A percentile compares a stretch with the other conserved stretches of the same genome.
Conservation (phyloP, 768 basidiomycete species). For the Leccinum variicolor region DNA sequence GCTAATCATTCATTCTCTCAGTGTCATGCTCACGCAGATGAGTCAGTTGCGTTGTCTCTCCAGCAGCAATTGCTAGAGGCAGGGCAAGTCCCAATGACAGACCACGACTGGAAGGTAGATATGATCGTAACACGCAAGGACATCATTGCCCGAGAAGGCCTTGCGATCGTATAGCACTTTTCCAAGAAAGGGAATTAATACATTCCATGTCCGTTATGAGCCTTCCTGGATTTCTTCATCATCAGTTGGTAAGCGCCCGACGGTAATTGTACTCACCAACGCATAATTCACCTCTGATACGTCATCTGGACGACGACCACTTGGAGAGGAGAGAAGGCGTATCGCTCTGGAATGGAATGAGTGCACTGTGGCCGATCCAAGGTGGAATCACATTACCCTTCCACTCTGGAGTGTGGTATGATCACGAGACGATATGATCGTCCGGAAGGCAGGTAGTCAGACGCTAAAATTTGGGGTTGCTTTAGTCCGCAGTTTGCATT, state of each 20-base stretch:
- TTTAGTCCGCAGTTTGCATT: constrained; percentile 4
- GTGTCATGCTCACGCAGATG: constrained; percentile 11
- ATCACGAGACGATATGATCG: constrained; percentile 43
- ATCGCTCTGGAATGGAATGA: constrained; percentile 32
- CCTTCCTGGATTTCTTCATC: constrained; percentile 10
- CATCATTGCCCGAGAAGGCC: constrained; percentile 23
- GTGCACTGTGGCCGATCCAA: constrained; percentile 4
- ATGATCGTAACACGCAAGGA: constrained; percentile 50
- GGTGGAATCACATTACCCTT: constrained; percentile 37
- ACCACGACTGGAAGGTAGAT: constrained; percentile 65
- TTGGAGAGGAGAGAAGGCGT: constrained; percentile 39
- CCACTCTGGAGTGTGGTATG: constrained; percentile 36
- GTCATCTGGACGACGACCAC: constrained; percentile 13
- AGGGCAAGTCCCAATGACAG: constrained; percentile 50
- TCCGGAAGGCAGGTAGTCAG: constrained; percentile 41
- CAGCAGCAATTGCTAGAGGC: constrained; percentile 57
- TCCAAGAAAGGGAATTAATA: constrained; percentile 2
- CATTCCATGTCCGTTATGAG: constrained; percentile 26
- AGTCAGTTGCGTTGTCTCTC: constrained; percentile 61
- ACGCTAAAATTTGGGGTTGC: constrained; percentile 20
- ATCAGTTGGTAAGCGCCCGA: constrained; percentile 6
- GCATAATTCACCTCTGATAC: constrained; percentile 22
- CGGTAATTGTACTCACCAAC: constrained; percentile 27
- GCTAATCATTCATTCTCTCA: constrained; percentile 17
- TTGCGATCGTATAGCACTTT: constrained; percentile 20